These are phyloP conservation scores for Vitis hybrid DNA, from an alignment of 177 flowering plant genomes.

Conservation along the genomic window DNA sequence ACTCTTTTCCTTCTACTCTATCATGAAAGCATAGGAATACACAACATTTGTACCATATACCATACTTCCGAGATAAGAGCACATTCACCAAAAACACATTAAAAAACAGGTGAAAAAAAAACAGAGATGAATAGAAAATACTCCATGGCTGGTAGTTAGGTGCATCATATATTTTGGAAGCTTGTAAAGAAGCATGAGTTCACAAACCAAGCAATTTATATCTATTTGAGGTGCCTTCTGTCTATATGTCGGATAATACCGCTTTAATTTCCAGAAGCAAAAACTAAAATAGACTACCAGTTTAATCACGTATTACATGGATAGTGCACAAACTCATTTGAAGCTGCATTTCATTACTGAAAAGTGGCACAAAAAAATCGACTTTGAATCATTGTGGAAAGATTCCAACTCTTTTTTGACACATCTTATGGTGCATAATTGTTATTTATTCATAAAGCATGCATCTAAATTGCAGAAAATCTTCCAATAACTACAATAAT, in stretches of 20 bases:
- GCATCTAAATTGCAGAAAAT: not conserved
- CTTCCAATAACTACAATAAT: too few species aligned
- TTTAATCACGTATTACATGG: not conserved
- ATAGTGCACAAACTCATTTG: too few species aligned
- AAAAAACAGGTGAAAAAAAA: too few species aligned
- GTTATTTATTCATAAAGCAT: not conserved
- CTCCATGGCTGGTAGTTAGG: not conserved
- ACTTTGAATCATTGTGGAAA: too few species aligned
- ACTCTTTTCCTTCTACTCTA: not conserved
- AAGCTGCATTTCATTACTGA: too few species aligned
- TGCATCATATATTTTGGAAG: not conserved
- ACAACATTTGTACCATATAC: too few species aligned
- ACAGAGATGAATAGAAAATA: too few species aligned
- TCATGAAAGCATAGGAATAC: too few species aligned
- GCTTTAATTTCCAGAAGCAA: not conserved
- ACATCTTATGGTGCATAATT: not conserved
- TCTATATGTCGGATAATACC: not conserved
- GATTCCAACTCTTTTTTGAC: not conserved
- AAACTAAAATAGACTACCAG: not conserved
- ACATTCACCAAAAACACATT: too few species aligned
- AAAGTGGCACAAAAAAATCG: too few species aligned
- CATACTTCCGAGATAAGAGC: too few species aligned
- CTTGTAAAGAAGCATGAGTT: not conserved
- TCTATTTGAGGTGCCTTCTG: not conserved
- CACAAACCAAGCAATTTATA: not conserved